Evolutionary conservation across 352 stramenopile species (phyloP), one percentile per base, ranked within the genome.

Genomic region (Globisporangium mamillatum): DNA sequence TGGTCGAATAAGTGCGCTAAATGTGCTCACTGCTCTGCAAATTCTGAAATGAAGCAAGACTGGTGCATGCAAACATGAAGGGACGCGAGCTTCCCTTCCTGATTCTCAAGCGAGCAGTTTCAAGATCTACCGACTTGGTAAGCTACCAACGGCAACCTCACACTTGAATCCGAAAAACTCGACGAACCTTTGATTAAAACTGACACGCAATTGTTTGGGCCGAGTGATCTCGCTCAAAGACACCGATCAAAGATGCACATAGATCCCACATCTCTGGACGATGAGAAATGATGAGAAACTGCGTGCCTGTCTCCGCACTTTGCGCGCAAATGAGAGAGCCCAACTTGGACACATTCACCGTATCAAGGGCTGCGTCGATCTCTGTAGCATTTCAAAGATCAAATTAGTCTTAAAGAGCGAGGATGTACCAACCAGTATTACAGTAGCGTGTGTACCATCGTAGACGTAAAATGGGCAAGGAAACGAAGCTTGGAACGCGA

Each of bases 221-320:
- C 0, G 74, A 84, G n/a, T 46, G 53, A n/a, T 75, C 60, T 36
- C 25, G 25, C 32, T 80, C 65, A 44, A 80, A 80, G 0, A 82
- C 73, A 4, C 73, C 73, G 8, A 77, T 29, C 5, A 80, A 52
- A 52, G 60, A 75, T 0, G 59, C 55, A 10, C 70, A 63, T 18
- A 67, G 29, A 18, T 77, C 69, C 73, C 67, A 84, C 70, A 77
- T 78, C 46, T 82, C 72, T 36, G 73, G 72, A 25, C 70, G 67
- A 71, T 50, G 41, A 18, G 41, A 50, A 50, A 50, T 50, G 41
- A 50, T 22, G 16, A 50, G 41, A 50, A 50, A 50, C 41, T 50
- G 41, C 16, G 41, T 50, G 16, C 5, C 3, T 16, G 41, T 50
- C 41, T 50, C 41, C 41, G 18, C 1, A 22, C 41, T 50, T n/a